Percentiles rank a stretch among this genome's conserved stretches.
Conservation (phyloP, 2,329 filamentous ascomycete species). For the Coniella vitis region DNA sequence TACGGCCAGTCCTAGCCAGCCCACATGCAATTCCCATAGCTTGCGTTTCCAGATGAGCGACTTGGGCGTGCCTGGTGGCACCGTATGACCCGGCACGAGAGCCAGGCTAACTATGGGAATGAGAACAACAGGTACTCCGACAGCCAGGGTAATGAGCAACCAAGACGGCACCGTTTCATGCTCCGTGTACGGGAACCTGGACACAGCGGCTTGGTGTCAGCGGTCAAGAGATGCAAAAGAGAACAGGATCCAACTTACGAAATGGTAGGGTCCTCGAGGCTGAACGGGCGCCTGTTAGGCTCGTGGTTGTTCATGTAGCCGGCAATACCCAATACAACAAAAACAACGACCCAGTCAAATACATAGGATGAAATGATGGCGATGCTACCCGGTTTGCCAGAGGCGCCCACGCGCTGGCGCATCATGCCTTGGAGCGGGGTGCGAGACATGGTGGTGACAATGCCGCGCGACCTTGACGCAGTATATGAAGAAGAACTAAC, state of each 20-base stretch:
- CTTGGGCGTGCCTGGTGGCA: slow-evolving; percentile 54
- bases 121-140: slow-evolving; percentile 58
- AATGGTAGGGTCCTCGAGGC: slow-evolving; percentile 67
- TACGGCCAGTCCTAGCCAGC: slow-evolving; percentile 74
- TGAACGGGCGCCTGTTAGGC: slow-evolving; percentile 66
- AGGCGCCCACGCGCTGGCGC: slow-evolving; percentile 5
- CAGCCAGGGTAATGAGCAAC: slow-evolving; percentile 56
- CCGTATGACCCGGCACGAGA: slow-evolving; percentile 66
- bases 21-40: slow-evolving; percentile 84
- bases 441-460: slow-evolving; percentile 7
- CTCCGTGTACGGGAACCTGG: slow-evolving; percentile 61
- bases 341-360: slow-evolving; percentile 66
- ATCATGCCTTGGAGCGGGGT: slow-evolving; percentile 6
- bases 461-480: neutral
- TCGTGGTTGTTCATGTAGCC: slow-evolving; percentile 50
- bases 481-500: slow-evolving; percentile 3
- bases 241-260: slow-evolving; percentile 40
- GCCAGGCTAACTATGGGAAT: slow-evolving; percentile 62
- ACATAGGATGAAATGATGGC: slow-evolving; percentile 58
- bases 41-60: slow-evolving; percentile 70
- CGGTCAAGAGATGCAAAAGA: neutral
- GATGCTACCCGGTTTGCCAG: slow-evolving; percentile 22
- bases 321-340: slow-evolving; percentile 52
- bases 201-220: neutral
- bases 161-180: slow-evolving; percentile 66